Percentiles rank a stretch among this genome's conserved stretches.
Conservation (phyloP, 2,329 filamentous ascomycete genomes). For the Diatrype stigma region DNA sequence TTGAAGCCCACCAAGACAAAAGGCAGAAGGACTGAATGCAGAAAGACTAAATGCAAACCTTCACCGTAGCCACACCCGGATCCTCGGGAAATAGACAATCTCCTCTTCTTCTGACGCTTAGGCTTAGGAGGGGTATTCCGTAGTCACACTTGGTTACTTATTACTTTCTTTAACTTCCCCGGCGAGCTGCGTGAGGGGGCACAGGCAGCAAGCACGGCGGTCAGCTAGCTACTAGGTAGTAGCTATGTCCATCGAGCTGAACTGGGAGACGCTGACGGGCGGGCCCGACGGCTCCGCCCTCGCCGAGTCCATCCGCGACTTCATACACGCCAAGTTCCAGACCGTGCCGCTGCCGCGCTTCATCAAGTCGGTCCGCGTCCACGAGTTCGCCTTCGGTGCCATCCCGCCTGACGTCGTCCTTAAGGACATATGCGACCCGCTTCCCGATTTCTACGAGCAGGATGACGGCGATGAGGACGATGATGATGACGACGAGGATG, state of each 20-base stretch:
- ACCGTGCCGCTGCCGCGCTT: constrained; percentile 86
- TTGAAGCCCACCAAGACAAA: no score
- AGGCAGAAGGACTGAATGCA: no score
- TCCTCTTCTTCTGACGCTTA: no score
- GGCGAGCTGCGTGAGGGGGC: no score
- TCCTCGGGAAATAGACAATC: no score
- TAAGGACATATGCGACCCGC: constrained; percentile 93
- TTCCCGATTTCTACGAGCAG: constrained; percentile 94
- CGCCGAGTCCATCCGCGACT: constrained; percentile 81
- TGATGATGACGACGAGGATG: constrained; percentile 34
- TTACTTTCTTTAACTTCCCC: no score
- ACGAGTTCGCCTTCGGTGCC: constrained; percentile 87
- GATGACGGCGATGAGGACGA: constrained; percentile 49
- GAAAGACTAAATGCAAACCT: no score
- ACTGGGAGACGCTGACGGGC: constrained; percentile 89
- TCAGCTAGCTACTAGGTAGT: neutral
- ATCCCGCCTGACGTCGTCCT: constrained; percentile 82
- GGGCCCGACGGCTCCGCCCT: constrained; percentile 83
- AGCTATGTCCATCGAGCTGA: constrained; percentile 92
- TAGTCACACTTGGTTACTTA: no score
- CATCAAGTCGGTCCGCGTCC: constrained; percentile 92
- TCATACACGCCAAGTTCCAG: constrained; percentile 95
- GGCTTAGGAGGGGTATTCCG: no score
- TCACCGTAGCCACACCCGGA: no score
- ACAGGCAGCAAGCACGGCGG: no score